Evolutionary conservation across 306 rosid species (phyloP).

Genomic region (Prunus armeniaca): DNA sequence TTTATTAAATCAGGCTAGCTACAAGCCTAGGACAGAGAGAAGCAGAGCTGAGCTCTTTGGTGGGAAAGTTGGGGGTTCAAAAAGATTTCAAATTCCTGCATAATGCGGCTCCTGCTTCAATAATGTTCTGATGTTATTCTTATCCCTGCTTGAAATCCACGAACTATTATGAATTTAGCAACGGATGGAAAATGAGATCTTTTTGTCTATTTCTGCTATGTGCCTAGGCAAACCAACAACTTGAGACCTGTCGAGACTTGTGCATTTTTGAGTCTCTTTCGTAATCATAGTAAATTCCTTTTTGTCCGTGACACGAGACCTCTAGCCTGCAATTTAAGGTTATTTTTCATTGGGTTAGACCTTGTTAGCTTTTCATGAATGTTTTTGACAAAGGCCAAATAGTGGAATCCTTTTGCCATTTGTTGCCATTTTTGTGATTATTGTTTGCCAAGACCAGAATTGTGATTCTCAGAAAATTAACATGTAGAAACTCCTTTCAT

Average conservation of each 20-base stretch:
- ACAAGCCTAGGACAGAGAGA: not conserved
- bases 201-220: not conserved
- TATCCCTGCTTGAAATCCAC: not conserved
- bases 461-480: not conserved
- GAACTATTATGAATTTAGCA: not conserved
- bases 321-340: no score
- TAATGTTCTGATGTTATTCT: slow-evolving; percentile 16
- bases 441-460: not conserved
- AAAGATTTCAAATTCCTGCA: slow-evolving; percentile 7
- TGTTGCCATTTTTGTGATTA: not conserved
- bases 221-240: not conserved
- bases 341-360: no score
- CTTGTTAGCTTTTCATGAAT: no score
- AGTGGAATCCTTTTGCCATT: not conserved
- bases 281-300: not conserved
- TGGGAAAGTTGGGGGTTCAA: slow-evolving; percentile 25
- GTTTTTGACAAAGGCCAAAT: not conserved
- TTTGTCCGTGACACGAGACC: not conserved
- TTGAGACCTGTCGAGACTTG: not conserved
- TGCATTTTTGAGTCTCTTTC: not conserved
- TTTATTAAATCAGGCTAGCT: not conserved
- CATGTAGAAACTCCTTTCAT: slow-evolving; percentile 14
- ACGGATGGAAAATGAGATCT: not conserved
- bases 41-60: not conserved
- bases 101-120: not conserved